Evolutionary conservation across 805 yeast genomes (phyloP).

Genomic region (Saccharomycopsis malanga): DNA sequence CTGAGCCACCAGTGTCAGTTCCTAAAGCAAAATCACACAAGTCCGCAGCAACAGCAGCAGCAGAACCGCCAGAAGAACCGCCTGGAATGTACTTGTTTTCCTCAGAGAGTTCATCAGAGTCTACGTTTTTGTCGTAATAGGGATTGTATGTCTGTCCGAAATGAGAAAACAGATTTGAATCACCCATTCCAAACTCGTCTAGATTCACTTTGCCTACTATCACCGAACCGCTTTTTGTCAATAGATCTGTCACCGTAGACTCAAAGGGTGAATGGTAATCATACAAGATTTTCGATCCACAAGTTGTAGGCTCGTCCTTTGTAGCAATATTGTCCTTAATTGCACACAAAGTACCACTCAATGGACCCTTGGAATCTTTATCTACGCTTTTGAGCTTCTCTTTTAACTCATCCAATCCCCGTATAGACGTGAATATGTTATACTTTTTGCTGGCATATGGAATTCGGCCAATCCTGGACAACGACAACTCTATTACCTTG

Average conservation of each 20-base stretch:
- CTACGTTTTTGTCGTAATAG: conserved; percentile 22
- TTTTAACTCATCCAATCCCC: conserved; percentile 23
- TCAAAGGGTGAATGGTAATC: conserved; percentile 69
- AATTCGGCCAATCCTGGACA: not conserved
- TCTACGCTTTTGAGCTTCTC: not conserved
- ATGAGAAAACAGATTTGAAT: conserved; percentile 48
- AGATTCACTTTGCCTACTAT: conserved; percentile 75
- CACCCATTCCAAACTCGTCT: conserved; percentile 99
- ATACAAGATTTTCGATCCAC: conserved; percentile 60
- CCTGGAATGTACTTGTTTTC: conserved; percentile 50
- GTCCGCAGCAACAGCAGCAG: conserved; percentile 79
- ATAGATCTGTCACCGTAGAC: conserved; percentile 58
- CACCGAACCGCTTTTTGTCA: conserved; percentile 45
- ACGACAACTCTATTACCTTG: not conserved
- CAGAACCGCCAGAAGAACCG: conserved; percentile 95
- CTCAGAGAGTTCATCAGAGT: conserved; percentile 11
- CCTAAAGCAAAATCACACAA: conserved; percentile 75
- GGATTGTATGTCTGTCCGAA: conserved; percentile 59
- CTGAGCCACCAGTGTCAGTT: conserved; percentile 97
- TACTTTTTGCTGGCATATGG: conserved; percentile 21
- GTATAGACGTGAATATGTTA: conserved; percentile 38
- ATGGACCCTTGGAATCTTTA: conserved; percentile 15
- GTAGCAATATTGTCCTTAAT: conserved; percentile 82
- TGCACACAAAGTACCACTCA: conserved; percentile 36
- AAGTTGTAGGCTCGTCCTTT: conserved; percentile 59